phyloP scores from a whole-genome alignment of 2,329 filamentous ascomycete species.

The Cladosporium austrohemisphaericum region DNA sequence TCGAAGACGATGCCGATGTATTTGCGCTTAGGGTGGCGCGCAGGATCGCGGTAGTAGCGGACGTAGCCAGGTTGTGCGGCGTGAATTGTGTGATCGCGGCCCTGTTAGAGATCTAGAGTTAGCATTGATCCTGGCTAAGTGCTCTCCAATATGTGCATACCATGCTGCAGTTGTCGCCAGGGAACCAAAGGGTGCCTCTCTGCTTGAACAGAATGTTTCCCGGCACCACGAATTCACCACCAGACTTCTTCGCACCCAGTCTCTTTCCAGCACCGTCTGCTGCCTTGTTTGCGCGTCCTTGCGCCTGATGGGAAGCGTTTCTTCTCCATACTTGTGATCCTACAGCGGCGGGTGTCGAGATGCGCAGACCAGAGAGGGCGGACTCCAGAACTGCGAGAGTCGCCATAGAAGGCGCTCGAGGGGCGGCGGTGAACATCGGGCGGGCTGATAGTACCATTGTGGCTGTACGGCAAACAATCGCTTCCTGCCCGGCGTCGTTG shows the following conservation, averaged over 20 bases:
- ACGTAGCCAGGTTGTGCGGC: slow-evolving; percentile 83
- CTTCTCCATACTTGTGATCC: slow-evolving; percentile 29
- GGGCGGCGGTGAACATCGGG: slow-evolving; percentile 1
- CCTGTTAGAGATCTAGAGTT: slow-evolving; percentile 37
- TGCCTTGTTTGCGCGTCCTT: slow-evolving; percentile 66
- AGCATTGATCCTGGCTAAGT: neutral
- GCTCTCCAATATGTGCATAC: slow-evolving; percentile 18
- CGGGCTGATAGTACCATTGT: slow-evolving; percentile 13
- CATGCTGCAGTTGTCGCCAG: slow-evolving; percentile 92
- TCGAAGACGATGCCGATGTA: slow-evolving; percentile 93
- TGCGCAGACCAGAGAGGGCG: slow-evolving; percentile 30
- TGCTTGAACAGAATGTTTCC: slow-evolving; percentile 99
- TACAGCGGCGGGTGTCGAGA: slow-evolving; percentile 22
- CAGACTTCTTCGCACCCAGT: slow-evolving; percentile 87
- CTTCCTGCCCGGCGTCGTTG: neutral
- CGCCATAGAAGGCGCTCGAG: slow-evolving; percentile 27
- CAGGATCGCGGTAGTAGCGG: slow-evolving; percentile 90
- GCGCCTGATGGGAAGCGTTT: slow-evolving; percentile 61
- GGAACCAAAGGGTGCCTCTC: slow-evolving; percentile 88
- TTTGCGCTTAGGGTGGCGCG: slow-evolving; percentile 76
- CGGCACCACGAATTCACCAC: slow-evolving; percentile 88
- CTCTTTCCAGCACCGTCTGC: slow-evolving; percentile 76
- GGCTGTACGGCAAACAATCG: slow-evolving; percentile 16
- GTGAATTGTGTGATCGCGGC: slow-evolving; percentile 94
- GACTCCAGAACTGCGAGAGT: slow-evolving; percentile 28